Conservation (phyloP, 345 rosid species). For the Aegle marmelos region DNA sequence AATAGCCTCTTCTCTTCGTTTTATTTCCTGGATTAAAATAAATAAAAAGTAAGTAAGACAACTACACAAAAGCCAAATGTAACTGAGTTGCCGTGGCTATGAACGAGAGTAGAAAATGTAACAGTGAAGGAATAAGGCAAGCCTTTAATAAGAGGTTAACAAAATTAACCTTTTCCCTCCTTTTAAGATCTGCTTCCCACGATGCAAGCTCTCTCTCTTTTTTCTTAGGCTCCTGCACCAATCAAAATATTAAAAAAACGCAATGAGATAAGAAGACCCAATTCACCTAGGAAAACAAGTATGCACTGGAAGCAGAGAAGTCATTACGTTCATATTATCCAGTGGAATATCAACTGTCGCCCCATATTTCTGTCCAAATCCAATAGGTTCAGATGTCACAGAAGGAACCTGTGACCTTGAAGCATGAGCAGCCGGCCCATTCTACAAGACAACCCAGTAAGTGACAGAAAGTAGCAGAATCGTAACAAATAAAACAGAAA, state of each 20-base stretch:
- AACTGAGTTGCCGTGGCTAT: background rate
- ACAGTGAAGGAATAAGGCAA: background rate
- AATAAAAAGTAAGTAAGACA: slow-evolving; percentile 19
- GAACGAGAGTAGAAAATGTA: background rate
- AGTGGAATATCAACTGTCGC: slow-evolving; percentile 93
- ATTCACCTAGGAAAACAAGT: background rate
- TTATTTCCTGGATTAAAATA: slow-evolving; percentile 52
- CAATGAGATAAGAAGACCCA: slow-evolving; percentile 4
- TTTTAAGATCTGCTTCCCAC: slow-evolving; percentile 93
- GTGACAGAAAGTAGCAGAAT: slow-evolving; percentile 2
- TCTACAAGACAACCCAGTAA: slow-evolving; percentile 36
- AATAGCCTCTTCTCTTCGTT: slow-evolving; percentile 75
- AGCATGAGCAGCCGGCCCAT: slow-evolving; percentile 52
- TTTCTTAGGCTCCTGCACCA: slow-evolving; percentile 59
- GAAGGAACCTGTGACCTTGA: slow-evolving; percentile 52
- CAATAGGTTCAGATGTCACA: slow-evolving; percentile 52
- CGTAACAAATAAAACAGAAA: background rate
- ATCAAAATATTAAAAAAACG: background rate
- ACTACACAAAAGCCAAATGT: background rate
- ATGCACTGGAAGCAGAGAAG: background rate
- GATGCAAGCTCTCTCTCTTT: slow-evolving; percentile 75
- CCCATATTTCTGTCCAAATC: slow-evolving; percentile 63
- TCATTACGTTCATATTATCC: slow-evolving; percentile 69
- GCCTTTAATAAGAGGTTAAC: background rate
- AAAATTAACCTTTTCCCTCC: slow-evolving; percentile 65